A percentile compares a stretch with the other conserved stretches of the same genome.
phyloP scores from a whole-genome alignment of 257 asterid species.

The Penstemon davidsonii region DNA sequence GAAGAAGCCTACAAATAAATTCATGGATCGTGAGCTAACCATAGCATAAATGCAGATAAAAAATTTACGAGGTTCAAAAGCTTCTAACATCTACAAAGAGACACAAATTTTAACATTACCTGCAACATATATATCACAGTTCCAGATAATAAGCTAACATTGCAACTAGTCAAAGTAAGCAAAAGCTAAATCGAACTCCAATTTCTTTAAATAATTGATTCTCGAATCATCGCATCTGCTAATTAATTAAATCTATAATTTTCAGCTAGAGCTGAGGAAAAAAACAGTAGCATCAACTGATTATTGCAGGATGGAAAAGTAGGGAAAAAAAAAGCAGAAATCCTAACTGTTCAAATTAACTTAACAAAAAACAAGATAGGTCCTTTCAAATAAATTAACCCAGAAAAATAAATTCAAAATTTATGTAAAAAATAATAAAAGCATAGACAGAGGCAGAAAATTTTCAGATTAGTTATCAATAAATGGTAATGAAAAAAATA shows the following conservation, averaged over 20 bases:
- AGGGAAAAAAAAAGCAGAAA: not conserved
- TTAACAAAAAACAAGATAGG: slow-evolving; percentile 1
- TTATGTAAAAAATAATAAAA: not conserved
- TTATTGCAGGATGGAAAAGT: not conserved
- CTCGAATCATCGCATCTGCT: not conserved
- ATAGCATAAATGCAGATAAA: not conserved
- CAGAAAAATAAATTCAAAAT: slow-evolving; percentile 14
- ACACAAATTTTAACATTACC: too few relatives aligned
- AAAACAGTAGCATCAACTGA: slow-evolving; percentile 3
- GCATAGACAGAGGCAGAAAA: not conserved
- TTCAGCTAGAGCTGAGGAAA: not conserved
- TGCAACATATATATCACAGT: too few relatives aligned
- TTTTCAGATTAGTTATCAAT: not conserved
- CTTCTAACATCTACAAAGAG: slow-evolving; percentile 5
- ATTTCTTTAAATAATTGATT: not conserved
- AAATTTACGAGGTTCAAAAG: not conserved
- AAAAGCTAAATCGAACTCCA: slow-evolving; percentile 5
- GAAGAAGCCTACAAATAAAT: slow-evolving; percentile 18
- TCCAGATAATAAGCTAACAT: too few relatives aligned
- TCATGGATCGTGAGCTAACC: not conserved
- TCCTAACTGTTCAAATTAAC: slow-evolving; percentile 5
- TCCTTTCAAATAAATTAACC: not conserved
- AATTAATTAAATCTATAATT: not conserved
- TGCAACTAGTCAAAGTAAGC: too few relatives aligned
- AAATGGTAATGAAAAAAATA: not conserved